Evolutionary conservation across 1,139 yeast species (phyloP), one percentile per base, ranked within the genome.

Genomic region (Zygoascus sp.): DNA sequence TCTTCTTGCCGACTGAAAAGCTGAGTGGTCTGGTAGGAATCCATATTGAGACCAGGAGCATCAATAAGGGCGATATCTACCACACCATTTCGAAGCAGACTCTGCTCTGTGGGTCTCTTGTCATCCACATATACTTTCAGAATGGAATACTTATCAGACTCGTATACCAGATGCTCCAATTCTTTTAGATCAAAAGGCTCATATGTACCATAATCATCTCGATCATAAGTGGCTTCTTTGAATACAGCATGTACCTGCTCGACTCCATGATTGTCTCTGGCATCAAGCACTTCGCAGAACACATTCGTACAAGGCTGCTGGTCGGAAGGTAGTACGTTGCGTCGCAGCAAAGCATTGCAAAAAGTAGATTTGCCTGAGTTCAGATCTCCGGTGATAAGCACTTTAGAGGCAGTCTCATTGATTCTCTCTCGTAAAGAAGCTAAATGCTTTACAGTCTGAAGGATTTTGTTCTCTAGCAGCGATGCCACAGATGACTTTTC

Each of bases 291-390:
- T 66, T 94, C 98, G 64, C 97, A 90, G 61, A 94, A 94, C 1
- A 94, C 97, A 49, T 88, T 83, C 0, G 99, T 94, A 59, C 97
- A 90, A 1, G 99, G 99, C 60, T 94, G 96, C 62, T 94, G 98
- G 65, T 94, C 99, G 58, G 86, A 96, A 0, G 99, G 98, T 43
- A 92, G 70, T 1, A 94, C 67, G 46, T 79, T 78, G 51, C 95
- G 76, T 55, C 94, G 74, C 53, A 94, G 69, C 42, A 94, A 70
- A 0, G 97, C 94, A 62, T 94, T 94, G 66, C 98, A 94, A 58
- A 94, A 88, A 0, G 96, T 86, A 1, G 97, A 88, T 62, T 94
- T 94, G 4, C 99, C 99, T 0, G 98, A 86, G 64, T 94, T 94
- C 57, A 94, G 76, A 65, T 94, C 99, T 42, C 99, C 99, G 1